Evolutionary conservation across 2,329 filamentous ascomycete genomes (phyloP).

Genomic region (Coccinonectria pachysandricola): DNA sequence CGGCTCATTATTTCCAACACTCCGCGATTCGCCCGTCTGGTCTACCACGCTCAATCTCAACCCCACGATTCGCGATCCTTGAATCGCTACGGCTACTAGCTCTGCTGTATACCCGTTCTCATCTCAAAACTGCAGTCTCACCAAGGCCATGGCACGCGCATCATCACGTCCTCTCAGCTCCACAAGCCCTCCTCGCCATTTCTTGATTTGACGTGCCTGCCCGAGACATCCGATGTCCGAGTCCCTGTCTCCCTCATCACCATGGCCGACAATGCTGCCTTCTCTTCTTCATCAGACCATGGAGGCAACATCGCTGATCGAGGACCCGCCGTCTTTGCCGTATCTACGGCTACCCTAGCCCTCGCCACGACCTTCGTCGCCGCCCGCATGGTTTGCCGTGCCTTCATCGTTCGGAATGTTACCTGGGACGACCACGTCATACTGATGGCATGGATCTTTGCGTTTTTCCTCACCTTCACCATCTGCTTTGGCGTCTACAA

Average conservation of each 20-base stretch:
- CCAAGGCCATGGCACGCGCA: slow-evolving; percentile 14
- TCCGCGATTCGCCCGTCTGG: no score
- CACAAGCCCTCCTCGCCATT: slow-evolving; percentile 7
- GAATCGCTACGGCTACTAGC: no score
- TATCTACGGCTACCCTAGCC: slow-evolving; percentile 58
- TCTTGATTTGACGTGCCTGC: slow-evolving; percentile 6
- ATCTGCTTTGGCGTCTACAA: slow-evolving; percentile 53
- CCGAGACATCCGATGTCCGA: background rate
- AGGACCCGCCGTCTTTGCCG: slow-evolving; percentile 54
- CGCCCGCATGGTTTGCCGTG: slow-evolving; percentile 62
- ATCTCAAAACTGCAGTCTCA: slow-evolving; percentile 1
- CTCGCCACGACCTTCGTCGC: slow-evolving; percentile 66
- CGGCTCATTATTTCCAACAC: no score
- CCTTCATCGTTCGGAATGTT: slow-evolving; percentile 60
- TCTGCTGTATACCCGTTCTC: background rate
- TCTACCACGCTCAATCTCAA: no score
- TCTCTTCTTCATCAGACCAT: slow-evolving; percentile 14
- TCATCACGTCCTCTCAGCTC: slow-evolving; percentile 8
- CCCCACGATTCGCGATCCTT: no score
- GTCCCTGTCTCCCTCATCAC: slow-evolving; percentile 10
- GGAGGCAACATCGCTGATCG: slow-evolving; percentile 33
- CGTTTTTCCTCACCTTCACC: slow-evolving; percentile 56
- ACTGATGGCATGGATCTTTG: slow-evolving; percentile 63
- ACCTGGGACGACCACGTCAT: slow-evolving; percentile 76
- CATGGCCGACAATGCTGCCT: slow-evolving; percentile 17